phyloP scores from a whole-genome alignment of 257 asterid species.

The Rauvolfia tetraphylla region DNA sequence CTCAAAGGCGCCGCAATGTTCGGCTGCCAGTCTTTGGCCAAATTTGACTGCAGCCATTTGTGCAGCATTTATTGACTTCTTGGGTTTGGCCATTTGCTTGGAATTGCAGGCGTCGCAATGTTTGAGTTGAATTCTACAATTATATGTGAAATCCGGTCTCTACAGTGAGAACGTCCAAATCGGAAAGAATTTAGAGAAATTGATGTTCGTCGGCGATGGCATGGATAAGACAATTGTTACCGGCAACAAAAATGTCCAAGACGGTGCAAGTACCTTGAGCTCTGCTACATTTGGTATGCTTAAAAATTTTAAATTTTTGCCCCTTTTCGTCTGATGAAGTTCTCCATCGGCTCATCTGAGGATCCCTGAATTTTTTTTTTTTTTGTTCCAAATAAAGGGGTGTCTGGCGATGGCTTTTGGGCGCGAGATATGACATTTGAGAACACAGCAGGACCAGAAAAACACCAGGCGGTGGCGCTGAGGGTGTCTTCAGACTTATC shows the following conservation, averaged over 20 bases:
- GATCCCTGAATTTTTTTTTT: neutral
- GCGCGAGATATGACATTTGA: constrained; percentile 74
- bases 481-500: constrained; percentile 49
- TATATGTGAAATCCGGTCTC: constrained; percentile 54
- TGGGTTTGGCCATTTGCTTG: too few species aligned
- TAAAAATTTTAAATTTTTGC: neutral
- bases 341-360: neutral
- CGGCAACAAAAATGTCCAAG: constrained; percentile 36
- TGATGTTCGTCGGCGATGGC: constrained; percentile 82
- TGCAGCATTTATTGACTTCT: too few species aligned
- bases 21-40: too few species aligned
- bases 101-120: too few species aligned
- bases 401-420: constrained; percentile 64
- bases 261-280: constrained; percentile 43
- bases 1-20: too few species aligned
- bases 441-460: constrained; percentile 63
- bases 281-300: constrained; percentile 63
- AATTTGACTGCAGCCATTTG: too few species aligned
- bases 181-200: constrained; percentile 30
- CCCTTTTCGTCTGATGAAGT: too few species aligned
- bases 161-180: constrained; percentile 53
- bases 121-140: too few species aligned
- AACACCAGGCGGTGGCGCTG: constrained; percentile 69
- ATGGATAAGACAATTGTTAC: constrained; percentile 58
- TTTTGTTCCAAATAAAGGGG: constrained; percentile 29